Percentiles rank a stretch among this genome's conserved stretches.
These are phyloP conservation scores for Diophrys sp. DNA, from an alignment of 73 alveolate genomes.

Conservation along the genomic window DNA sequence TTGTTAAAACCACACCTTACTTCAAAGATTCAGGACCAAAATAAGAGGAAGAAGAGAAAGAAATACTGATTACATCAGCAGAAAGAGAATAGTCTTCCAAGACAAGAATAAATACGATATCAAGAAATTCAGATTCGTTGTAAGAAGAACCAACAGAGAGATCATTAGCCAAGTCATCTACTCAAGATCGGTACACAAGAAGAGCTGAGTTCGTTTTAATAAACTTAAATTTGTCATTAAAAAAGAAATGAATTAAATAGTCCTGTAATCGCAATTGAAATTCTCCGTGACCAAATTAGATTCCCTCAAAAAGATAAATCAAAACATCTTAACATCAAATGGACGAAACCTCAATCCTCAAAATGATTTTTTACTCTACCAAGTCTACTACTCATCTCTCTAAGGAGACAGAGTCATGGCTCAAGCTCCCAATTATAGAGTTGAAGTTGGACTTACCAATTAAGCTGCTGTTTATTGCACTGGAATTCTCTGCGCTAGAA, in stretches of 20 bases:
- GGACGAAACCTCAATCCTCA: too few relatives aligned
- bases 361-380: too few relatives aligned
- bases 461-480: conserved; percentile 99
- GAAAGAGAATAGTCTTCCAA: conserved; percentile 95
- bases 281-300: too few relatives aligned
- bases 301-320: too few relatives aligned
- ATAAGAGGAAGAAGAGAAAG: conserved; percentile 99
- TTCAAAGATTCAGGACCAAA: conserved; percentile 98
- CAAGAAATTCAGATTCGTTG: conserved; percentile 99
- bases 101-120: conserved; percentile 99
- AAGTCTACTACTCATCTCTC: conserved; percentile 94
- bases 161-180: conserved; percentile 72
- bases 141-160: conserved; percentile 97
- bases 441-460: conserved; percentile 97
- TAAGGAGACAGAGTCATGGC: conserved; percentile 96
- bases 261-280: too few relatives aligned
- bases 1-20: conserved; percentile 95
- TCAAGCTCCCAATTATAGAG: conserved; percentile 96
- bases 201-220: too few relatives aligned
- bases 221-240: too few relatives aligned
- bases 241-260: too few relatives aligned
- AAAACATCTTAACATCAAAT: too few relatives aligned
- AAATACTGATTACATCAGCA: conserved; percentile 99
- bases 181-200: too few relatives aligned
- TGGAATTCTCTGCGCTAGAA: conserved; percentile 98